A percentile compares a stretch with the other conserved stretches of the same genome.
Evolutionary conservation across 768 basidiomycete species (phyloP).

Genomic region (Pisolithus orientalis): DNA sequence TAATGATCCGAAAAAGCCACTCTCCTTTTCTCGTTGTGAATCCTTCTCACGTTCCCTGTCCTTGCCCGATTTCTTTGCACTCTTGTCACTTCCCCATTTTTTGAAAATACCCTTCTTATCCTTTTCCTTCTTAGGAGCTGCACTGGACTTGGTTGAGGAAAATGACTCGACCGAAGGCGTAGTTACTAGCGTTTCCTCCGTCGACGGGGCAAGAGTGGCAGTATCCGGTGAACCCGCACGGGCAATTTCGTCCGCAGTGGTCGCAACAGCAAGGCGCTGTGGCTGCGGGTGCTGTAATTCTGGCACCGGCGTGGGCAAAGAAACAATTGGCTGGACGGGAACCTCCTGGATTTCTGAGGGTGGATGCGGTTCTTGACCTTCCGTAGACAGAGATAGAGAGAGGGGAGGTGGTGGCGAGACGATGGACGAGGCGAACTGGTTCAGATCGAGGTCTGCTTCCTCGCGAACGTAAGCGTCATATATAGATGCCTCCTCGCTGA

Average conservation of each 20-base stretch:
- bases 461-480: constrained; percentile 74
- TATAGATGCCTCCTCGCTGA: constrained; percentile 75
- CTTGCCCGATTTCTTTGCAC: constrained; percentile 49
- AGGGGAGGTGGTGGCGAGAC: constrained; percentile 14
- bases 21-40: constrained; percentile 44
- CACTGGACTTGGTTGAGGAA: constrained; percentile 18
- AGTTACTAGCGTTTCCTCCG: constrained; percentile 21
- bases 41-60: constrained; percentile 45
- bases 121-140: constrained; percentile 54
- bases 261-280: constrained; percentile 38
- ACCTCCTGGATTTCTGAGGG: constrained; percentile 3
- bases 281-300: constrained; percentile 65
- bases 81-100: constrained; percentile 63
- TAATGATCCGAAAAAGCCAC: constrained; percentile 86
- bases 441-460: constrained; percentile 41
- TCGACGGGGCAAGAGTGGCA: constrained; percentile 18
- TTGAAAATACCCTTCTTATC: constrained; percentile 65
- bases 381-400: constrained; percentile 19
- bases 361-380: constrained; percentile 4
- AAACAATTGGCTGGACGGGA: constrained; percentile 22
- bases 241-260: constrained; percentile 30
- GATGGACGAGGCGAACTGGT: constrained; percentile 15
- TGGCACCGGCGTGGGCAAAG: constrained; percentile 29
- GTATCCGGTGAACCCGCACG: constrained; percentile 58
- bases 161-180: constrained; percentile 20